These are phyloP conservation scores for Cornus controversa DNA, from an alignment of 148 eudicot genomes.

Conservation along the genomic window DNA sequence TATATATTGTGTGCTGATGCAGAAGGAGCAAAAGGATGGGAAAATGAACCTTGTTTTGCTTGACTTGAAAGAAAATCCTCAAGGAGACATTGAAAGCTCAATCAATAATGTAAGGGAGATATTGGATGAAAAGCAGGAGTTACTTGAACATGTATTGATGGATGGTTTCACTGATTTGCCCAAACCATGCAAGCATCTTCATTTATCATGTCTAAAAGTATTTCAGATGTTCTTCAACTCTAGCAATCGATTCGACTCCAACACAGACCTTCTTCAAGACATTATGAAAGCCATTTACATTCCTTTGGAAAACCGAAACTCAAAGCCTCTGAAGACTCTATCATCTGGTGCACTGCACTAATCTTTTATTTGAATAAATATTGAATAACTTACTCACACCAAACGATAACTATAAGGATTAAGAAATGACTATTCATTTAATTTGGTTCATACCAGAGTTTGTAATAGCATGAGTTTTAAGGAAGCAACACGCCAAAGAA, in stretches of 20 bases:
- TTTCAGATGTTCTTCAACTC: constrained; percentile 45
- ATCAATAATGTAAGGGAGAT: background rate
- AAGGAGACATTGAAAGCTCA: background rate
- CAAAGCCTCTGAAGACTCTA: background rate
- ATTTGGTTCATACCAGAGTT: too few species aligned
- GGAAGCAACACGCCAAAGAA: too few species aligned
- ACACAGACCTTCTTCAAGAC: constrained; percentile 24
- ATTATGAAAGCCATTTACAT: constrained; percentile 35
- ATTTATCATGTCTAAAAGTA: constrained; percentile 27
- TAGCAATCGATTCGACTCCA: constrained; percentile 25
- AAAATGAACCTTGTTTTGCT: background rate
- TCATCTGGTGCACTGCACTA: too few species aligned
- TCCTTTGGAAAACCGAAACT: constrained; percentile 15
- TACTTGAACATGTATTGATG: constrained; percentile 25
- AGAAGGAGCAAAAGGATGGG: background rate
- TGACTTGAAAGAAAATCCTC: background rate
- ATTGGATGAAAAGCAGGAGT: constrained; percentile 2
- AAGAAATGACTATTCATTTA: too few species aligned
- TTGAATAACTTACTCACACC: too few species aligned
- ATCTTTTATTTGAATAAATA: too few species aligned
- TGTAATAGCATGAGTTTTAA: too few species aligned
- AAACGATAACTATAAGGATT: too few species aligned
- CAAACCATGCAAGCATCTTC: constrained; percentile 22
- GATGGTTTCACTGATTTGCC: constrained; percentile 17
- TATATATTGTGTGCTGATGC: too few species aligned